Evolutionary conservation across 306 rosid species (phyloP), one percentile per base, ranked within the genome.

Genomic region (Comarum palustre): DNA sequence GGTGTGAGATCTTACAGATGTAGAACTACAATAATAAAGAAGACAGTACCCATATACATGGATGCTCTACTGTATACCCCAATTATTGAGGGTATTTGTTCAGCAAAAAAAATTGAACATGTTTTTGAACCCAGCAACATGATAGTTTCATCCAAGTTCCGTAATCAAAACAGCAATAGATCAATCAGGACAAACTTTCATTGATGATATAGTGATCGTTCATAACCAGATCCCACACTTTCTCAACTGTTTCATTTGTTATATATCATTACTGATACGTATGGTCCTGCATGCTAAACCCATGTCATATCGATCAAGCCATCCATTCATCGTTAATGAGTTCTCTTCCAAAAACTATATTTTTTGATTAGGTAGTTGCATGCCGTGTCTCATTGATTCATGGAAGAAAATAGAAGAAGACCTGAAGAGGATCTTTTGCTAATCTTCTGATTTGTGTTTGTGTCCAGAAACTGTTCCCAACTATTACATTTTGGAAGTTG

Each of bases 221-320:
- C 43, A 29, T 24, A 34, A 34, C 61, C 11, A 34, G 20, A 72
- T 55, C 15, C 25, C 47, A 19, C 4, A 13, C 46, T 20, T 39
- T 4, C 73, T 63, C 73, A 52, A 75, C 73, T 57, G 83, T 69
- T 58, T 52, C 57, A 61, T 16, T 61, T 58, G 66, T 68, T 43
- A 46, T 51, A 19, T 46, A 20, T 34, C 11, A 67, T 66, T 8
- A 45, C 22, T 16, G 13, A 61, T 36, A 16, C 6, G n/a, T n/a
- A 72, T 61, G 73, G 76, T 51, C 82, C 76, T 52, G 29, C 82
- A 73, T 52, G 29, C 72, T 13, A 19, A 43, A 45, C 20, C 69
- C 76, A 45, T 48, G 45, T 65, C 70, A 62, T 46, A 62, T 46
- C 13, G 25, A 24, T 48, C 69, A 41, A 55, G 2, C 39, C 66